Evolutionary conservation across 805 yeast species (phyloP).

Genomic region (Wickerhamomyces pijperi): DNA sequence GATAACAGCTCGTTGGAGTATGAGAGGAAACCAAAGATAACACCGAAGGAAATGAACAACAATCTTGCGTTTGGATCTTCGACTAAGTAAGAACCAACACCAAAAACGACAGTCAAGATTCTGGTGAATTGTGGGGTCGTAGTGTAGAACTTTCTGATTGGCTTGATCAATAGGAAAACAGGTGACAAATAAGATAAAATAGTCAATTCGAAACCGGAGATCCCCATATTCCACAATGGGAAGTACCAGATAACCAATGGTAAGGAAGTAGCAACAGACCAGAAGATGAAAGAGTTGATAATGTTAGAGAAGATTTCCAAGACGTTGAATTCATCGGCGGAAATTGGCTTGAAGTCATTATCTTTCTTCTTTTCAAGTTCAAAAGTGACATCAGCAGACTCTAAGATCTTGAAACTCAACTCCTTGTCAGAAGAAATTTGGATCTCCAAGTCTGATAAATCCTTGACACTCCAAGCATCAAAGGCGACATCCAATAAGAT

Average conservation of each 20-base stretch:
- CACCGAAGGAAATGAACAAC: constrained; percentile 53
- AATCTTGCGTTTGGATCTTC: constrained; percentile 63
- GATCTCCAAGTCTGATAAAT: constrained; percentile 55
- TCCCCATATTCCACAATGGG: constrained; percentile 97
- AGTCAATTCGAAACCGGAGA: constrained; percentile 84
- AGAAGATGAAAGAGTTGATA: constrained; percentile 65
- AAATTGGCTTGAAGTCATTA: constrained; percentile 9
- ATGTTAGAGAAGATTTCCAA: constrained; percentile 32
- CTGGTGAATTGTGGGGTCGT: constrained; percentile 43
- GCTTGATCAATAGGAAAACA: constrained; percentile 36
- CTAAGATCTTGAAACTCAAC: constrained; percentile 12
- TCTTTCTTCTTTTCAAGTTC: constrained; percentile 1
- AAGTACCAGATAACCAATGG: constrained; percentile 91
- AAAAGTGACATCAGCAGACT: constrained; percentile 1
- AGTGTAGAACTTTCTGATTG: constrained; percentile 27
- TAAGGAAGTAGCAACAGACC: constrained; percentile 76
- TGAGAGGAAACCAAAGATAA: constrained; percentile 49
- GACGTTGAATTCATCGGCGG: constrained; percentile 17
- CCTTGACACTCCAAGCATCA: constrained; percentile 69
- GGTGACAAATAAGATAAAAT: constrained; percentile 51
- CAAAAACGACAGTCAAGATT: constrained; percentile 43
- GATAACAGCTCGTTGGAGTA: constrained; percentile 26
- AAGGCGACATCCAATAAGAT: constrained; percentile 75
- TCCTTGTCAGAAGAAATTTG: background rate
- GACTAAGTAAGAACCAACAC: constrained; percentile 66